These are phyloP conservation scores for Globisporangium spiculum DNA, from an alignment of 352 stramenopile genomes.

Conservation along the genomic window DNA sequence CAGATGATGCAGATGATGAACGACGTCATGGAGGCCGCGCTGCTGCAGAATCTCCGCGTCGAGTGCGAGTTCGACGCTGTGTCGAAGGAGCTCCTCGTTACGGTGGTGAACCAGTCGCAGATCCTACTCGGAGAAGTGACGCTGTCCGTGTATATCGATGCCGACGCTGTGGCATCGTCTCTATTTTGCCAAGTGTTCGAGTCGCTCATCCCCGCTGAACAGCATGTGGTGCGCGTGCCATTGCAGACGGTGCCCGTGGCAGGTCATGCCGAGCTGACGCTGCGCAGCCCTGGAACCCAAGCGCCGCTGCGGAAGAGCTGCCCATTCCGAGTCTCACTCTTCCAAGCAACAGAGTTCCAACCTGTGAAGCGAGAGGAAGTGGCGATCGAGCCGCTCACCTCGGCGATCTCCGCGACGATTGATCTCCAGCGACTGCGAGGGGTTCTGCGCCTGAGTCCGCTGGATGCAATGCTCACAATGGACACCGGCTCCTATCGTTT, in stretches of 20 bases:
- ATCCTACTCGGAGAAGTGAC: conserved; percentile 40
- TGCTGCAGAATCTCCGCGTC: conserved; percentile 63
- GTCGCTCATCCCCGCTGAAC: conserved; percentile 20
- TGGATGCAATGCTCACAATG: conserved; percentile 49
- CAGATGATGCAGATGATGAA: conserved; percentile 86
- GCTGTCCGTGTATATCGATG: conserved; percentile 21
- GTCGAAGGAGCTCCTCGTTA: conserved; percentile 24
- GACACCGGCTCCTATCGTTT: conserved; percentile 52
- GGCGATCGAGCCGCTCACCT: conserved; percentile 12
- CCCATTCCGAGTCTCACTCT: conserved; percentile 40
- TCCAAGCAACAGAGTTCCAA: conserved; percentile 38
- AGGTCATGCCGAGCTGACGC: conserved; percentile 34
- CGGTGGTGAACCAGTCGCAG: conserved; percentile 53
- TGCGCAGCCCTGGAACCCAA: conserved; percentile 61
- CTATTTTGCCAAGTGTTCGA: conserved; percentile 17
- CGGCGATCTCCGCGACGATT: conserved; percentile 27
- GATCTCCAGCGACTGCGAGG: conserved; percentile 40
- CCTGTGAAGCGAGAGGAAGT: conserved; percentile 23
- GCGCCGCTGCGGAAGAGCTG: conserved; percentile 48
- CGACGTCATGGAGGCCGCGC: conserved; percentile 70
- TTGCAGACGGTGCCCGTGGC: conserved; percentile 20
- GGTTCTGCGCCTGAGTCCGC: conserved; percentile 45
- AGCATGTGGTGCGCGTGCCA: conserved; percentile 30
- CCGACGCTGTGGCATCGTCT: conserved; percentile 8
- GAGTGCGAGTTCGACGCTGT: conserved; percentile 23